Evolutionary conservation across 2,329 filamentous ascomycete genomes (phyloP).

Genomic region (Aspergillus chevalieri): DNA sequence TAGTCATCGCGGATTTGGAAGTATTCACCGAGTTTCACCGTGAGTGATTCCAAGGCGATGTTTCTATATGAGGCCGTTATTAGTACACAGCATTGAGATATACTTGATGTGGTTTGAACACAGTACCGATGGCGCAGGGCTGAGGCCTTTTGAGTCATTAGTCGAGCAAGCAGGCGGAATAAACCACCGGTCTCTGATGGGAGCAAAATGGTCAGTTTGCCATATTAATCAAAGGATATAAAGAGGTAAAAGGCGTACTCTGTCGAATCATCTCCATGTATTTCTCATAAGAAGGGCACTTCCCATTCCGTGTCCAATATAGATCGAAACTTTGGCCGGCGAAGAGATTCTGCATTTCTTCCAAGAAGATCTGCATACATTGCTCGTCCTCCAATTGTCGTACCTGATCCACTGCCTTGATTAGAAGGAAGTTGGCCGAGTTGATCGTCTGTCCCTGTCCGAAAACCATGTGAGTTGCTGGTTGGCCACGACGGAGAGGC

Average conservation of each 20-base stretch:
- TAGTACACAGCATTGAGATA: not conserved
- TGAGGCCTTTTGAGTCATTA: slow-evolving; percentile 30
- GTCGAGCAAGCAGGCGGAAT: slow-evolving; percentile 30
- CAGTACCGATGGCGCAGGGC: not conserved
- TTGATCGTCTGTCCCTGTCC: slow-evolving; percentile 43
- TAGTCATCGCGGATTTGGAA: slow-evolving; percentile 58
- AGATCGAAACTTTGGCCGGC: slow-evolving; percentile 38
- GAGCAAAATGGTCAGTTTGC: not conserved
- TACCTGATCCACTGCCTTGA: slow-evolving; percentile 31
- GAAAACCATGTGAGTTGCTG: slow-evolving; percentile 40
- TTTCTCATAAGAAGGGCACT: slow-evolving; percentile 32
- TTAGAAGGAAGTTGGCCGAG: slow-evolving; percentile 40
- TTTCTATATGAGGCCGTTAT: not conserved
- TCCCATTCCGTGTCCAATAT: slow-evolving; percentile 32
- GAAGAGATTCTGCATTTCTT: slow-evolving; percentile 34
- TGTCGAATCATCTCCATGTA: slow-evolving; percentile 39
- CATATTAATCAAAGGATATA: too few species aligned
- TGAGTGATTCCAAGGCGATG: slow-evolving; percentile 49
- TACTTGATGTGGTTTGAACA: not conserved
- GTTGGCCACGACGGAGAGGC: slow-evolving; percentile 35
- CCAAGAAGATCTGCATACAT: slow-evolving; percentile 30
- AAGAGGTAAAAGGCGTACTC: slow-evolving; percentile 10
- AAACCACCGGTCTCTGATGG: slow-evolving; percentile 32
- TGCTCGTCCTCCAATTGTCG: slow-evolving; percentile 13
- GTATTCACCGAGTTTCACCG: slow-evolving; percentile 44